Base-by-base conservation (phyloP, 2,329 filamentous ascomycete genomes). In the Zalaria sp. region DNA sequence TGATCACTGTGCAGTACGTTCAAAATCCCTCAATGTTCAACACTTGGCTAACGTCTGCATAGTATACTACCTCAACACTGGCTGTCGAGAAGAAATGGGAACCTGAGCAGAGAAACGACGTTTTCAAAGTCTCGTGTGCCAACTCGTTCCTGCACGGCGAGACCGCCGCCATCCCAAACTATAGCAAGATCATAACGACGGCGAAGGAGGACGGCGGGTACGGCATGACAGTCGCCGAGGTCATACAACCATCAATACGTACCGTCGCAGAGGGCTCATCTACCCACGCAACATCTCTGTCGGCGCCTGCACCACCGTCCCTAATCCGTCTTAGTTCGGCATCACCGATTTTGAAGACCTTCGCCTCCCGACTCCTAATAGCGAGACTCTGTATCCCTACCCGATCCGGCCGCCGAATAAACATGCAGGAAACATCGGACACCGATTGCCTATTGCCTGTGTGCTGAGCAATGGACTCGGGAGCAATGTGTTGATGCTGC, bases 401-500 rank as follows among this genome's bases (percentile, higher is more conserved):
- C 89, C 93, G 60, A 83, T 98, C 53, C 81, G 85, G 39, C 83
- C 83, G 36, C 75, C 79, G 1, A 80, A 79, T 51, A 73, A 71
- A 45, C 70, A 98, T 62, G 91, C 91, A 11, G 91, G 91, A 47
- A 98, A 98, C 56, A 93, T 96, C 49, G 91, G 91, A 27, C 89
- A 98, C 61, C 79, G 91, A 27, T 66, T 96, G 40, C 91, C 91
- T 3, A 95, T 98, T 48, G 91, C 86, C 41, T 83, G 83, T 57
- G 81, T 93, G 58, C 69, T 98, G 35, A 80, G 85, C 48, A 81
- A 91, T 52, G 74, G 81, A 31, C 71, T 93, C 47, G 81, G 83
- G 40, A 95, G 87, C 65, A 93, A 93, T 60, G 83, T 95, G n/a
- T 77, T 98, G 47, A 93, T 98, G 87, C 71, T 96, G 43, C 88